A percentile compares a stretch with the other conserved stretches of the same genome.
Conservation (phyloP, 371 early-diverging fungal genomes). For the Mortierella sp. region DNA sequence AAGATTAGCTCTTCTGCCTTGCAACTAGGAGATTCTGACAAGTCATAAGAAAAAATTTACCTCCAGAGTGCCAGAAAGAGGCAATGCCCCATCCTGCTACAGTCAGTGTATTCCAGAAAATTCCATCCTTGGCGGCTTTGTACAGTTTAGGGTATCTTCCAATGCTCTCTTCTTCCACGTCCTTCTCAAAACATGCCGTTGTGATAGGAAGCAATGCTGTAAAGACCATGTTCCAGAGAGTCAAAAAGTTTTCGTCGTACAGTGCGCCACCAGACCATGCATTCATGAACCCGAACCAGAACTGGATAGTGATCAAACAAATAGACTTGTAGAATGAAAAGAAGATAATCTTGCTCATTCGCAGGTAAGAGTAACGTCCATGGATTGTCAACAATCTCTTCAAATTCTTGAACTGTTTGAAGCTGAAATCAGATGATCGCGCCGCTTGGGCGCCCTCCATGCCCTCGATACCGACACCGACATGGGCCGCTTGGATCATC, state of each 20-base stretch:
- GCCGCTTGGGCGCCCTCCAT: slow-evolving; percentile 86
- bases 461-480: slow-evolving; percentile 92
- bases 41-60: slow-evolving; percentile 15
- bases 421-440: slow-evolving; percentile 87
- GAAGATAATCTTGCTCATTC: slow-evolving; percentile 80
- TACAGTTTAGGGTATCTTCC: slow-evolving; percentile 87
- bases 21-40: not conserved
- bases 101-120: slow-evolving; percentile 68
- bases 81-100: slow-evolving; percentile 72
- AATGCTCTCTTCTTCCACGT: slow-evolving; percentile 77
- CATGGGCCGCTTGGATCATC: slow-evolving; percentile 94
- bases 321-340: slow-evolving; percentile 91
- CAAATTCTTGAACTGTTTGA: slow-evolving; percentile 86
- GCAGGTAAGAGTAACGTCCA: slow-evolving; percentile 85
- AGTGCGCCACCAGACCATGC: slow-evolving; percentile 87
- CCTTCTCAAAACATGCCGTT: slow-evolving; percentile 88
- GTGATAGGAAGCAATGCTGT: slow-evolving; percentile 83
- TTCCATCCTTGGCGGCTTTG: slow-evolving; percentile 68
- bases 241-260: slow-evolving; percentile 81
- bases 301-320: slow-evolving; percentile 78
- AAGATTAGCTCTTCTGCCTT: not conserved
- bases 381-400: slow-evolving; percentile 82
- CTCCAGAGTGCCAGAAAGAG: slow-evolving; percentile 72
- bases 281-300: slow-evolving; percentile 81
- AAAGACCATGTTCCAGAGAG: slow-evolving; percentile 86